Base-by-base conservation (phyloP, 306 rosid species). In the Dalbergia cochinchinensis region DNA sequence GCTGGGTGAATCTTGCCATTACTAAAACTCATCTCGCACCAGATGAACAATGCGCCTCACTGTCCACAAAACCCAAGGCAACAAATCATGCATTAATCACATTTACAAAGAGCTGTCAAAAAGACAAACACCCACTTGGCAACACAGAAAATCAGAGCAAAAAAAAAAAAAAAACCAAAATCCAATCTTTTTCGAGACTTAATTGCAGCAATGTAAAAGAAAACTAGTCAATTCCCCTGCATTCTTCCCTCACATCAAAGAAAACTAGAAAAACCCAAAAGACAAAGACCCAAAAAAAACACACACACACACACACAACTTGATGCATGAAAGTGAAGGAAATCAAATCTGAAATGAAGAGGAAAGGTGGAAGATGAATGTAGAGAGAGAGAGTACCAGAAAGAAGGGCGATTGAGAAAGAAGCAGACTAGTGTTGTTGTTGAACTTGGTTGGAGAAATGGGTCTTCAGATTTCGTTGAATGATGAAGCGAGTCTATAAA, bases 1-100 rank as follows among this genome's bases (percentile, higher is more conserved):
- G 71, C 44, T 31, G 86, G 31, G 33, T 69, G 77, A 73, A 31
- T 45, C 13, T 78, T 80, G 42, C 85, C 92, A 57, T 86, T 86
- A 44, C 79, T 76, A 77, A 80, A 63, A 82, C 78, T 83, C 94
- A 90, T 89, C 5, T 64, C 74, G 61, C 71, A 63, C 42, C 73
- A 35, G 71, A 53, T 44, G 75, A 11, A 63, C 66, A 71, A 71
- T 75, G 65, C 35, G 19, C 70, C 77, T 78, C 53, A 11, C 79
- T 81, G 75, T 68, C 71, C 61, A 75, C n/a, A 37, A 0, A 22
- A 26, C 15, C 69, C 51, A 35, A 53, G 19, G 16, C 60, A 69
- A 65, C 58, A 53, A 81, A 65, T 14, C 66, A 78, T 65, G 3
- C 26, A 41, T 70, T 51, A 41, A 80, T 50, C 68, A 22, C 3